phyloP scores from a whole-genome alignment of 2,329 filamentous ascomycete species.

The Pyricularia grisea region DNA sequence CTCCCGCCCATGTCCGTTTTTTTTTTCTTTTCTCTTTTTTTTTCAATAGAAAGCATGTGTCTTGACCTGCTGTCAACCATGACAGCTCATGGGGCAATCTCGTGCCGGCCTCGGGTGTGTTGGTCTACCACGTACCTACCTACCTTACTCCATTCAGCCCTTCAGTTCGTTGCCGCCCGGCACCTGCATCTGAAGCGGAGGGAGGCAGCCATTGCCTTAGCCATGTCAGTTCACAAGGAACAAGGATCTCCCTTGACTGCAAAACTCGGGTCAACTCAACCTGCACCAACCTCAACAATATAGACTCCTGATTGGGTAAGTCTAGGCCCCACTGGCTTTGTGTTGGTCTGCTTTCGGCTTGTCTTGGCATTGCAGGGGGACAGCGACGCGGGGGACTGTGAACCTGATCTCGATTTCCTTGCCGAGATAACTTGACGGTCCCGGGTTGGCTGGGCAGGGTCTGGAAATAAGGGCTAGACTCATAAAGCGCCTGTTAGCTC shows the following conservation, averaged over 20 bases:
- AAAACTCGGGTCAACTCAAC: neutral
- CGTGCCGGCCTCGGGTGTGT: neutral
- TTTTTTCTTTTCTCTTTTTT: neutral
- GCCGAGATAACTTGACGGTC: neutral
- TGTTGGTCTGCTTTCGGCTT: neutral
- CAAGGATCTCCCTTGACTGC: neutral
- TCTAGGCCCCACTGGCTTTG: neutral
- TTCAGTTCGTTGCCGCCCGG: neutral
- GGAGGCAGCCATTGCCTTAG: neutral
- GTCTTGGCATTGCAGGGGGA: neutral
- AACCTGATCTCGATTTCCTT: neutral
- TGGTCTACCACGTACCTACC: neutral
- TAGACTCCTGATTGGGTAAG: neutral
- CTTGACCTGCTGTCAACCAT: neutral
- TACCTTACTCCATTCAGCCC: neutral
- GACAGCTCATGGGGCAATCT: neutral
- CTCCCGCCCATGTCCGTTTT: neutral
- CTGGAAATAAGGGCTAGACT: neutral
- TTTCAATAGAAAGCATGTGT: neutral
- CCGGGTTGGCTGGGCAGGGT: neutral
- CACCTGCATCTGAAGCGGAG: neutral
- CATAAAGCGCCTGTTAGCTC: neutral
- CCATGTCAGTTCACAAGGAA: neutral
- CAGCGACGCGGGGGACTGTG: neutral
- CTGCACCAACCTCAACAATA: neutral